Evolutionary conservation across 2,329 filamentous ascomycete species (phyloP), one percentile per base, ranked within the genome.

Genomic region (Beauveria rudraprayagi): DNA sequence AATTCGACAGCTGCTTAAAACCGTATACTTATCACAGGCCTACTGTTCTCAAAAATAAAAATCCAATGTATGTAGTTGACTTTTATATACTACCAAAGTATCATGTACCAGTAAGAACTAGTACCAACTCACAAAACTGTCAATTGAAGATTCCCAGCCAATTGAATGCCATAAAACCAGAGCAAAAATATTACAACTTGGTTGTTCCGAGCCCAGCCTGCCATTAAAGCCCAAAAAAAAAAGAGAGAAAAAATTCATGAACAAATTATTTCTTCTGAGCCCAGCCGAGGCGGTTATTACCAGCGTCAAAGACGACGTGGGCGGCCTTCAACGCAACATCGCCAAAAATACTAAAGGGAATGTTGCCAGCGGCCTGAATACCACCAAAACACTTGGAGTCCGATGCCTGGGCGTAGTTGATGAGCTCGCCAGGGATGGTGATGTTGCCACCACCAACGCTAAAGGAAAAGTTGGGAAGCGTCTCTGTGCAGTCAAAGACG

Each of bases 321-420:
- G 83, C 80, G 48, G 80, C 80, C 73, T 85, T 84, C 71, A 85
- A 83, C 63, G 85, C 81, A 66, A 85, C 78, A 65, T 85, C 83
- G 24, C 83, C 83, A 68, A 82, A 85, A 67, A 91, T 87, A 72
- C 86, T 83, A 22, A 79, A 76, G 1, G 65, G 65, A 19, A 67
- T 47, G 7, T 62, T 56, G 1, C 66, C 64, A 56, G 82, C 85
- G 22, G 81, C 77, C 74, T 90, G 87, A 10, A 90, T 76, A 65
- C 86, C 87, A 64, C 86, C 87, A 65, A 87, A 88, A 76, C 88
- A 91, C 59, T 78, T 83, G 40, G 77, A 76, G 46, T 75, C 76
- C 24, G 78, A 74, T 3, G 80, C 75, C 40, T 75, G 67, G 1
- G 80, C 78, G 65, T 84, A 87, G 66, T 78, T 80, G 66, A 85